Percentiles rank a stretch among this genome's conserved stretches.
phyloP scores from a whole-genome alignment of 208 protist species.

The Leptomonas pyrrhocoris region DNA sequence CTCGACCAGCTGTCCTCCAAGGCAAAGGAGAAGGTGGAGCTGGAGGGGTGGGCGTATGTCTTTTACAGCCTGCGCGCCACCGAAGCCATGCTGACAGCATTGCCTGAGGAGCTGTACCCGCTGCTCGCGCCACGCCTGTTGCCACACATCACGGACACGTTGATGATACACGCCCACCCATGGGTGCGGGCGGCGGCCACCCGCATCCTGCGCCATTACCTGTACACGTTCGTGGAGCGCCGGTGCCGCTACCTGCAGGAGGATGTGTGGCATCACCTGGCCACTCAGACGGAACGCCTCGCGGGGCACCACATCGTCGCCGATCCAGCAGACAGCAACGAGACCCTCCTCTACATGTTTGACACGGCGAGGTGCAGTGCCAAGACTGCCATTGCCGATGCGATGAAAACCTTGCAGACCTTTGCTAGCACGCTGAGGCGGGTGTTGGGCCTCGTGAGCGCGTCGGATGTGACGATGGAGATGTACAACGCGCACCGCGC shows the following conservation, averaged over 20 bases:
- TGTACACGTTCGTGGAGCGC: conserved; percentile 73
- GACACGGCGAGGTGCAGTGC: not conserved
- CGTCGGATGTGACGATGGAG: conserved; percentile 83
- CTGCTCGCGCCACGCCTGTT: conserved; percentile 46
- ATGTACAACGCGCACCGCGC: conserved; percentile 76
- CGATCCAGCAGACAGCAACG: not conserved
- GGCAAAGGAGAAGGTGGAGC: conserved; percentile 61
- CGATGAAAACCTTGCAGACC: conserved; percentile 22
- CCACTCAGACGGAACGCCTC: conserved; percentile 4
- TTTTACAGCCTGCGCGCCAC: conserved; percentile 84
- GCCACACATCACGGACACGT: conserved; percentile 40
- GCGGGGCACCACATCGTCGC: conserved; percentile 3
- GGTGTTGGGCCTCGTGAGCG: conserved; percentile 58
- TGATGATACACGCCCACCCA: conserved; percentile 78
- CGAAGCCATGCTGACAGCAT: conserved; percentile 58
- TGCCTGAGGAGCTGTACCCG: conserved; percentile 58
- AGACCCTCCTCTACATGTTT: conserved; percentile 3
- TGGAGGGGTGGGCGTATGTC: conserved; percentile 73
- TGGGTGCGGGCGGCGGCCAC: conserved; percentile 81
- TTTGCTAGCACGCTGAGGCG: conserved; percentile 41
- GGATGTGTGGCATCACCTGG: conserved; percentile 28
- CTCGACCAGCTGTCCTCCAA: conserved; percentile 35
- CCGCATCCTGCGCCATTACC: conserved; percentile 79
- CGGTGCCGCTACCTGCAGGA: conserved; percentile 54
- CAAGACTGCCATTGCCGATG: conserved; percentile 12